A percentile compares a stretch with the other conserved stretches of the same genome.
phyloP scores from a whole-genome alignment of 73 alveolate genomes.

The Paramecium octaurelia region DNA sequence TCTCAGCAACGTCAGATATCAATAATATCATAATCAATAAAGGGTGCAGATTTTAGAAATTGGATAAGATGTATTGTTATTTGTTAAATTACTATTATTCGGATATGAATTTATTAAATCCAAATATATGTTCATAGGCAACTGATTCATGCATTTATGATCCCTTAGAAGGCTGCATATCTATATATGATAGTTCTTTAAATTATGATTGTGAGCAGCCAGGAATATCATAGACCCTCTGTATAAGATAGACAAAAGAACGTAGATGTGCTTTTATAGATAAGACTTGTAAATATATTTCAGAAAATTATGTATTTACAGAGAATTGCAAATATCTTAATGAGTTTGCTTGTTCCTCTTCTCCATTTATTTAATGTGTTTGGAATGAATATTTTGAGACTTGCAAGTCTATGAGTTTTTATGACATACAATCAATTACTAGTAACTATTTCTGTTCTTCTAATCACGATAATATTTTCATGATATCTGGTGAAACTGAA shows the following conservation, averaged over 20 bases:
- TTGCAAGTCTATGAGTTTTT: not conserved
- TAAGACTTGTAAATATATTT: not conserved
- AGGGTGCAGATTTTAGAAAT: not conserved
- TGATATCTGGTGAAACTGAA: not conserved
- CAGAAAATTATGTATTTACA: not conserved
- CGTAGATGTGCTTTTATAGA: not conserved
- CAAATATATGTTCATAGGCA: not conserved
- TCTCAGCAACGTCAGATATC: not conserved
- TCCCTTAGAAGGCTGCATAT: not conserved
- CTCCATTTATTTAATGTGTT: not conserved
- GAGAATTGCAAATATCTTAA: not conserved
- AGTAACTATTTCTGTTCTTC: not conserved
- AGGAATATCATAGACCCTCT: not conserved
- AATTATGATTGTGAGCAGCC: not conserved
- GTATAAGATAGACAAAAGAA: not conserved
- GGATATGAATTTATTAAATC: not conserved
- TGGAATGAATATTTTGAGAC: not conserved
- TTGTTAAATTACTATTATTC: not conserved
- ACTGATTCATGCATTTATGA: not conserved
- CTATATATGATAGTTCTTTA: not conserved
- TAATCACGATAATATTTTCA: not conserved
- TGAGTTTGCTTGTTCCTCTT: not conserved
- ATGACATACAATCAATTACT: not conserved
- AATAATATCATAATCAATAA: not conserved
- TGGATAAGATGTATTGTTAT: not conserved